Evolutionary conservation across 2,329 filamentous ascomycete species (phyloP).

Genomic region (Lecanicillium sp.): DNA sequence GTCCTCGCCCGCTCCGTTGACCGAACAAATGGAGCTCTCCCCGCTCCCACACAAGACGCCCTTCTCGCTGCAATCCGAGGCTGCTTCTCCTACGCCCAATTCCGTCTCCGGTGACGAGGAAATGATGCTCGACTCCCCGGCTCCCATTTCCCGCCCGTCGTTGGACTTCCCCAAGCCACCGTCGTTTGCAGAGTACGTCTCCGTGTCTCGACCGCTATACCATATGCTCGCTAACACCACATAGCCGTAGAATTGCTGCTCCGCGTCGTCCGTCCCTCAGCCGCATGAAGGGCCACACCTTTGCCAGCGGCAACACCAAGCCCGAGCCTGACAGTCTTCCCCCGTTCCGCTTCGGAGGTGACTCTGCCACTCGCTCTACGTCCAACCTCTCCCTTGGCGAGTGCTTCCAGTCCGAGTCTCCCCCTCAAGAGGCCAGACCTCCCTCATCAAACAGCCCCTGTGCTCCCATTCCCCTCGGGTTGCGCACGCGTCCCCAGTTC

Average conservation of each 20-base stretch:
- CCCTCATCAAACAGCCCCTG: conserved; percentile 56
- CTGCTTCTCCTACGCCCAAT: conserved; percentile 67
- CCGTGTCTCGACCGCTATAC: conserved; percentile 15
- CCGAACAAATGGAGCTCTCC: conserved; percentile 88
- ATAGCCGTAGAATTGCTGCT: conserved; percentile 60
- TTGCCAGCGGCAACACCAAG: conserved; percentile 57
- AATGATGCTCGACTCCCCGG: conserved; percentile 53
- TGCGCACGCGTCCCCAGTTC: conserved; percentile 61
- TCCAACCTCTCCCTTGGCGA: conserved; percentile 62
- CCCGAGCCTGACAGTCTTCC: conserved; percentile 58
- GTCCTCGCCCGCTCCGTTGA: conserved; percentile 68
- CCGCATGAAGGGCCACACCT: conserved; percentile 68
- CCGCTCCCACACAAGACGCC: conserved; percentile 82
- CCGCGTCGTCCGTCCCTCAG: conserved; percentile 69
- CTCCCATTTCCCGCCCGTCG: conserved; percentile 39
- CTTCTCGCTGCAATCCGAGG: conserved; percentile 57
- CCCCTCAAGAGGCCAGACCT: conserved; percentile 62
- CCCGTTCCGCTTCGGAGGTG: conserved; percentile 65
- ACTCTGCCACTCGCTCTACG: conserved; percentile 24
- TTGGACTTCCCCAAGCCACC: conserved; percentile 43
- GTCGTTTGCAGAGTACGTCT: conserved; percentile 47
- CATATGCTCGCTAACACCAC: conserved; percentile 20
- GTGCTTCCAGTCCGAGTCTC: conserved; percentile 69
- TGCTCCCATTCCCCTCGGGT: conserved; percentile 48
- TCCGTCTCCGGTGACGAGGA: conserved; percentile 40